Base-by-base conservation (phyloP, 1,284 basidiomycete species). In the Phenoliferia sp. region DNA sequence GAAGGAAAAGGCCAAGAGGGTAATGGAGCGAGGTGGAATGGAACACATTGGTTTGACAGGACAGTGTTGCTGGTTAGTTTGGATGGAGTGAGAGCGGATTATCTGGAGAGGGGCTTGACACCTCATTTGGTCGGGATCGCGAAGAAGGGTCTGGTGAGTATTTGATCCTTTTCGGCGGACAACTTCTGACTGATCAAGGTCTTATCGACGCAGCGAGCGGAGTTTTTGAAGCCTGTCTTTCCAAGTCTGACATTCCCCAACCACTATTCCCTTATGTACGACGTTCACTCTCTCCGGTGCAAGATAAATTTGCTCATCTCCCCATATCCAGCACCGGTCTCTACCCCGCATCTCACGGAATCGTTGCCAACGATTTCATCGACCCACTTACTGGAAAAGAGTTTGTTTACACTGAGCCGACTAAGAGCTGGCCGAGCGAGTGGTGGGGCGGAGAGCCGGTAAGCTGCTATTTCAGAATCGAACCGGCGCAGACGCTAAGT, bases 381-480 rank as follows among this genome's bases (percentile, higher is more conserved):
- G 90, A 92, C 76, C 91, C 90, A 0, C 77, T 77, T 6, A 81
- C 82, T 0, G 73, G 83, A 33, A 79, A 80, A 22, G 85, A 87
- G 70, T 93, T 93, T 75, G 82, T 86, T 68, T 92, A 92, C 76
- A 88, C 87, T 67, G 80, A 82, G 31, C 79, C 83, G 5, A 82
- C 85, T 6, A 84, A 84, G 2, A 85, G 83, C 34, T 89, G 87
- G 86, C 83, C 86, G 67, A 76, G 87, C 0, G 76, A 80, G 1
- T 95, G 92, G 90, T 94, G 92, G 92, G 79, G 84, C 39, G 92
- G 92, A 59, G 90, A 94, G 77, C 91, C 92, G 35, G 90, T 92
- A 73, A 73, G 87, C 79, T n/a, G 44, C 32, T 44, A 10, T 15
- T 32, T 28, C 48, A 17, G 26, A 28, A 7, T 17, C 36, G 36